Conservation (phyloP, 192 early-diverging fungal species). For the Coemansia sp. region DNA sequence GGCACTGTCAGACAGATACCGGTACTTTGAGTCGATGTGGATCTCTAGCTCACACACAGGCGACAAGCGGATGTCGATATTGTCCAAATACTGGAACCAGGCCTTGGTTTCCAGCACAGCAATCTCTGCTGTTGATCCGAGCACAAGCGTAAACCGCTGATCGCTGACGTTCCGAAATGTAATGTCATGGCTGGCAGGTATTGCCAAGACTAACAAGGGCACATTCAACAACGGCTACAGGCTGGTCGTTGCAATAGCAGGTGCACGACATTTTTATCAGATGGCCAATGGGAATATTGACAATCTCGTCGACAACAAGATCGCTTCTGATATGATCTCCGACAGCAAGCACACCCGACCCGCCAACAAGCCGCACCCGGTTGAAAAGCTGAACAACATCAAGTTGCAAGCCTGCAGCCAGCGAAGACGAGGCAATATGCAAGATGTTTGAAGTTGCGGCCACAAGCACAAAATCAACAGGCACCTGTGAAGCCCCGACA, state of each 20-base stretch:
- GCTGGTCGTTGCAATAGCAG: slow-evolving; percentile 59
- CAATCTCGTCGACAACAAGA: slow-evolving; percentile 70
- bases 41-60: slow-evolving; percentile 72
- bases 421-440: slow-evolving; percentile 77
- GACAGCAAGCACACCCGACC: slow-evolving; percentile 60
- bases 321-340: slow-evolving; percentile 75
- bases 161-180: slow-evolving; percentile 72
- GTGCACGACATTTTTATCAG: slow-evolving; percentile 71
- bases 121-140: slow-evolving; percentile 69
- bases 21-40: slow-evolving; percentile 70
- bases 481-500: slow-evolving; percentile 61
- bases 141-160: slow-evolving; percentile 65
- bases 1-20: slow-evolving; percentile 58
- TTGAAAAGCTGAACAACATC: slow-evolving; percentile 85
- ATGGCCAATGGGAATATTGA: slow-evolving; percentile 83
- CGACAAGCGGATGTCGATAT: slow-evolving; percentile 26
- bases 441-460: slow-evolving; percentile 75
- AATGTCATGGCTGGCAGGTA: slow-evolving; percentile 72
- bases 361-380: slow-evolving; percentile 70
- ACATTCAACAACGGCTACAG: slow-evolving; percentile 69
- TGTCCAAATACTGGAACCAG: slow-evolving; percentile 68
- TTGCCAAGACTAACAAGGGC: slow-evolving; percentile 80
- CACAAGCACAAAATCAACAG: slow-evolving; percentile 92
- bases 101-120: slow-evolving; percentile 77
- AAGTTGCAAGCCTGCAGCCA: slow-evolving; percentile 84